phyloP scores from a whole-genome alignment of 805 yeast species.

The Wickerhamiella bombiphila region DNA sequence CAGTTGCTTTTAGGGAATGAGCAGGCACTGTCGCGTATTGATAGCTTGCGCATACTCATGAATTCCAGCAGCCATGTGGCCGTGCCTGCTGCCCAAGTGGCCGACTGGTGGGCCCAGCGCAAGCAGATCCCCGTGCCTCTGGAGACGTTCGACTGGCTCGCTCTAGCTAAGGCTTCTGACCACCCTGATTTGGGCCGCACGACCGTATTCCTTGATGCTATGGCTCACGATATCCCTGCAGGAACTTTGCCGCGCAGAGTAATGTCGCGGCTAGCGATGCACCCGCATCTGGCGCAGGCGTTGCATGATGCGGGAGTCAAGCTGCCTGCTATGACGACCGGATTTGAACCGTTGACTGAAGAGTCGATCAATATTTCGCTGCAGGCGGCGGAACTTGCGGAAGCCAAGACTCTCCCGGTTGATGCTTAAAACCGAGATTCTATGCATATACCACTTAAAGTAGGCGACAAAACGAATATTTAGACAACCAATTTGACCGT shows the following conservation, averaged over 20 bases:
- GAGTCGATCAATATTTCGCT: not conserved
- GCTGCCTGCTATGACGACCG: not conserved
- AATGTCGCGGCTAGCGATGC: not conserved
- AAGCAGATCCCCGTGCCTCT: slow-evolving; percentile 4
- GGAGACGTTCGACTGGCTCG: slow-evolving; percentile 15
- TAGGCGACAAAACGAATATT: too few species aligned
- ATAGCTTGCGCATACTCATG: slow-evolving; percentile 15
- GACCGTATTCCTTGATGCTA: slow-evolving; percentile 3
- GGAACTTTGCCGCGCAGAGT: not conserved
- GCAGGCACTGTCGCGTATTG: slow-evolving; percentile 5
- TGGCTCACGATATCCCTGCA: not conserved
- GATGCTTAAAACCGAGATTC: too few species aligned
- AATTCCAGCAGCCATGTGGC: slow-evolving; percentile 9
- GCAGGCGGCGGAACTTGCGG: too few species aligned
- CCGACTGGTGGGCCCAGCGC: slow-evolving; percentile 12
- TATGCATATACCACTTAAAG: too few species aligned
- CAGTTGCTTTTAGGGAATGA: not conserved
- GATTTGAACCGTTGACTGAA: not conserved
- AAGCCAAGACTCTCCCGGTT: too few species aligned
- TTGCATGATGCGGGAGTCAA: not conserved
- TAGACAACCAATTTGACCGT: too few species aligned
- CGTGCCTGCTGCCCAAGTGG: slow-evolving; percentile 4
- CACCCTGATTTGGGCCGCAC: slow-evolving; percentile 12
- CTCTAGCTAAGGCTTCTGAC: slow-evolving; percentile 16
- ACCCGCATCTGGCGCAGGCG: slow-evolving; percentile 1